These are phyloP conservation scores for Ambrosiella cleistominuta DNA, from an alignment of 2,329 filamentous ascomycete species.

Conservation along the genomic window DNA sequence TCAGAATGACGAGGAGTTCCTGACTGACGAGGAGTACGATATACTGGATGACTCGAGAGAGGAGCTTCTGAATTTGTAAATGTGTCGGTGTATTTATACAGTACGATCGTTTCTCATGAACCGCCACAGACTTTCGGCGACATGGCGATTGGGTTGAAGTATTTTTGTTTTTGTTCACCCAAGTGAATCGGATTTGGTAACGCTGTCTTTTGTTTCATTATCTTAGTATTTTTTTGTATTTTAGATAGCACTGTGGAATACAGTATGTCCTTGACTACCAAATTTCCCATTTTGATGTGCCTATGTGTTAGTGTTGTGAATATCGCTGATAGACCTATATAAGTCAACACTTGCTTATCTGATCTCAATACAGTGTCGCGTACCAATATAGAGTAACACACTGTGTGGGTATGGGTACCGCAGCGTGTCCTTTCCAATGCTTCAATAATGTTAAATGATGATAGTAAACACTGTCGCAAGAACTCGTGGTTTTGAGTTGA, in stretches of 20 bases:
- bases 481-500: no score
- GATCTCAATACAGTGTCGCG: neutral
- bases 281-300: neutral
- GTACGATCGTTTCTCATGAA: no score
- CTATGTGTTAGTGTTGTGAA: conserved; percentile 14
- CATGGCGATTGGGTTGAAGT: neutral
- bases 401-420: conserved; percentile 9
- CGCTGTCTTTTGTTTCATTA: no score
- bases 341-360: neutral
- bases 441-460: no score
- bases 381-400: neutral
- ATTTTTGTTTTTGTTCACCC: neutral
- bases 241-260: no score
- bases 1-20: conserved; percentile 56
- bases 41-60: conserved; percentile 90
- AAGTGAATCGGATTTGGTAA: no score
- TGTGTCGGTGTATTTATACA: conserved; percentile 16
- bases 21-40: conserved; percentile 97
- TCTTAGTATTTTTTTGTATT: no score
- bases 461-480: no score
- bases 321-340: neutral
- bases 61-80: conserved; percentile 36
- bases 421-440: conserved; percentile 11
- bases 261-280: no score
- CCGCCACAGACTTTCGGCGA: neutral